Percentiles rank a stretch among this genome's conserved stretches.
phyloP scores from a whole-genome alignment of 2,329 filamentous ascomycete genomes.

The Venturiaceae sp. region DNA sequence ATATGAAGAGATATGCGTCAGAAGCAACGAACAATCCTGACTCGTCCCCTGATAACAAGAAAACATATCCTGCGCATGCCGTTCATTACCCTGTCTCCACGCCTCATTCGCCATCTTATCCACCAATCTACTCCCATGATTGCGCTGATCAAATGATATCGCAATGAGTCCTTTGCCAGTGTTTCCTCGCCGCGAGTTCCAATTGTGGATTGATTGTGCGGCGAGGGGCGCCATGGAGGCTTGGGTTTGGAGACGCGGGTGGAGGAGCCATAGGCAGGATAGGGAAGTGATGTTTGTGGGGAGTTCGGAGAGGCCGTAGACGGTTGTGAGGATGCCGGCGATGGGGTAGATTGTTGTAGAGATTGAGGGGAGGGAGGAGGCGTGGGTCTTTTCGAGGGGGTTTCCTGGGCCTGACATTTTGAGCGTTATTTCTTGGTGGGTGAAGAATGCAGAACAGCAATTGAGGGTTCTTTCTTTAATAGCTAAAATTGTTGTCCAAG shows the following conservation, averaged over 20 bases:
- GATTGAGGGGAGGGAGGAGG: conserved; percentile 29
- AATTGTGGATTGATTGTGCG: conserved; percentile 55
- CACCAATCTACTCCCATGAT: conserved; percentile 71
- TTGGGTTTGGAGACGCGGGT: conserved; percentile 63
- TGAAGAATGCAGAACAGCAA: background rate
- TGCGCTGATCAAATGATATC: conserved; percentile 82
- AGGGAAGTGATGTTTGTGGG: conserved; percentile 43
- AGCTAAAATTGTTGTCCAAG: background rate
- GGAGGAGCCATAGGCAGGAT: conserved; percentile 83
- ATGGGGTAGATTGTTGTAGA: conserved; percentile 62
- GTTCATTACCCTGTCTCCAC: conserved; percentile 70
- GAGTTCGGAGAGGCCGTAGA: conserved; percentile 75
- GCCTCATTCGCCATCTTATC: conserved; percentile 60
- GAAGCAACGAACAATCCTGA: conserved; percentile 62
- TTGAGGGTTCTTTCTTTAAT: background rate
- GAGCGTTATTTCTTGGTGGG: background rate
- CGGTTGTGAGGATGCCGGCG: conserved; percentile 65
- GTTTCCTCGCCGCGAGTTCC: conserved; percentile 39
- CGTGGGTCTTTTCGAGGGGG: conserved; percentile 10
- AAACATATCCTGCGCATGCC: conserved; percentile 90
- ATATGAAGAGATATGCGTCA: conserved; percentile 71
- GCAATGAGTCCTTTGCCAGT: conserved; percentile 57
- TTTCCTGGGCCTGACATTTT: conserved; percentile 3
- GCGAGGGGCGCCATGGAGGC: conserved; percentile 70
- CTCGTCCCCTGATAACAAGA: conserved; percentile 63